A percentile compares a stretch with the other conserved stretches of the same genome.
Evolutionary conservation across 257 asterid species (phyloP).

Genomic region (Rubia yunnanensis): DNA sequence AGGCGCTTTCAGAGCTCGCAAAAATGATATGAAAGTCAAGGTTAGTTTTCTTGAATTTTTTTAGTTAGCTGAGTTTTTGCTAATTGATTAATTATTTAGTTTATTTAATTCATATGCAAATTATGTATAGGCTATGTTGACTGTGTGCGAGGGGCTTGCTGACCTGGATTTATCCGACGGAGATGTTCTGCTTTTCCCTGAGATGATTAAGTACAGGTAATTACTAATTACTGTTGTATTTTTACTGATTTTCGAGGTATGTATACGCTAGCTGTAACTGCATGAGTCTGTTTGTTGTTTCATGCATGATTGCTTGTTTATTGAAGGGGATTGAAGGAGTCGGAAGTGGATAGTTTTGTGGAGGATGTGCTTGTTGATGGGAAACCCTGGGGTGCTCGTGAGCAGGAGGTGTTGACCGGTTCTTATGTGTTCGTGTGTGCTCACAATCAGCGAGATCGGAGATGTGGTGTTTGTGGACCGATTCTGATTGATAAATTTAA

Average conservation of each 20-base stretch:
- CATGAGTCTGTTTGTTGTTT: background rate
- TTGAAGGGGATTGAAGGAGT: conserved; percentile 68
- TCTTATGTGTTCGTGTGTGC: conserved; percentile 89
- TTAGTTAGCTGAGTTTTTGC: background rate
- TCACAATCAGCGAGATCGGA: conserved; percentile 69
- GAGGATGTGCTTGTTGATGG: conserved; percentile 79
- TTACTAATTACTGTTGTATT: background rate
- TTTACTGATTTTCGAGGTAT: background rate
- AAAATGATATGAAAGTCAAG: conserved; percentile 44
- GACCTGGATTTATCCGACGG: conserved; percentile 63
- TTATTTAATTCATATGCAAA: conserved; percentile 10
- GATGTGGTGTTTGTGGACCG: conserved; percentile 99
- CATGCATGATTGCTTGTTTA: background rate
- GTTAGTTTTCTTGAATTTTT: conserved; percentile 20
- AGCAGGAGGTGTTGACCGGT: conserved; percentile 54
- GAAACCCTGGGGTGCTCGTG: conserved; percentile 67
- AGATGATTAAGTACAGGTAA: conserved; percentile 78
- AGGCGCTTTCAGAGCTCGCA: conserved; percentile 58
- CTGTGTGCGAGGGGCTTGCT: conserved; percentile 60
- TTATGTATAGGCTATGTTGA: conserved; percentile 59
- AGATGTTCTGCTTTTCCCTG: conserved; percentile 86
- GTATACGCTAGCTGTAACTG: background rate
- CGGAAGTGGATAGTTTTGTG: conserved; percentile 69
- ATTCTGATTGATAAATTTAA: conserved; percentile 66
- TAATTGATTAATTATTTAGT: background rate